These are phyloP conservation scores for Oryza nivara DNA, from an alignment of 176 grass and related monocot genomes.

Conservation along the genomic window DNA sequence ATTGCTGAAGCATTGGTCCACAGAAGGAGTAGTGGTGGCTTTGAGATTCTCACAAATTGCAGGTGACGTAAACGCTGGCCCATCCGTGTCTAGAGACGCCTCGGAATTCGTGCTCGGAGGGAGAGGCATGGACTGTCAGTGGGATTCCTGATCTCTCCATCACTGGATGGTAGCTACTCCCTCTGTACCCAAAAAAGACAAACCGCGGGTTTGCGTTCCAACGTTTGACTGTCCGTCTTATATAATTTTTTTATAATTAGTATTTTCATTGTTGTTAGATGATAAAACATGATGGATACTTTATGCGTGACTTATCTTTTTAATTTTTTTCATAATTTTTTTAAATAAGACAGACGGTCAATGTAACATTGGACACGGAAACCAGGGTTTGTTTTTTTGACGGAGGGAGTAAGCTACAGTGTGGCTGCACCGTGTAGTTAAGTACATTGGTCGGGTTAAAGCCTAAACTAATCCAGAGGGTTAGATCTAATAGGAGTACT, in stretches of 20 bases:
- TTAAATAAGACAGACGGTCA: too few species aligned
- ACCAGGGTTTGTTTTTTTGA: too few species aligned
- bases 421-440: background rate
- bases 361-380: too few species aligned
- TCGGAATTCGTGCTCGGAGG: background rate
- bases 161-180: background rate
- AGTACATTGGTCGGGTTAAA: background rate
- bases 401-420: background rate
- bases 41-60: slow-evolving; percentile 32
- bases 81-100: background rate
- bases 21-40: background rate
- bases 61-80: slow-evolving; percentile 47
- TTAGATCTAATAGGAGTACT: background rate
- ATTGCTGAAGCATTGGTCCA: slow-evolving; percentile 21
- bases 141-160: slow-evolving; percentile 27
- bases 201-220: too few species aligned
- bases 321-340: too few species aligned
- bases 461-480: background rate
- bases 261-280: too few species aligned
- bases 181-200: too few species aligned
- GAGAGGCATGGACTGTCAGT: background rate
- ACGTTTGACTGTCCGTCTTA: too few species aligned
- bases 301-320: too few species aligned
- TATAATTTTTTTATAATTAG: too few species aligned
- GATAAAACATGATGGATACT: too few species aligned